Percentiles rank a stretch among this genome's conserved stretches.
These are phyloP conservation scores for Blastobotrys terrestris DNA, from an alignment of 805 yeast genomes.

Conservation along the genomic window DNA sequence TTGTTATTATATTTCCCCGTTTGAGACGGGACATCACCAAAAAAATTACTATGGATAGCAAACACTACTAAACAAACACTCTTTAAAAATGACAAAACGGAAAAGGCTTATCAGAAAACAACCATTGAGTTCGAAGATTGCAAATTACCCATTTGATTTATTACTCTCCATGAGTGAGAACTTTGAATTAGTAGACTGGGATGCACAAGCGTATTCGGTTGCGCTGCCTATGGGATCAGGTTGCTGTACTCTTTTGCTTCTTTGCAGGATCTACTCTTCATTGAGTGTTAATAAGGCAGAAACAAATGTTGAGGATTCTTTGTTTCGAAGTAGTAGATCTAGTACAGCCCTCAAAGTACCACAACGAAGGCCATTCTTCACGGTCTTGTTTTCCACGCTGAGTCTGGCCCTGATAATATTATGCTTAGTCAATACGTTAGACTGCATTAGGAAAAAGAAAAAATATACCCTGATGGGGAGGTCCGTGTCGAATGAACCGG, in stretches of 20 bases:
- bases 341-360: constrained; percentile 1
- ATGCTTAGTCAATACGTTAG: constrained; percentile 14
- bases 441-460: constrained; percentile 11
- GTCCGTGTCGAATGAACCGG: constrained; percentile 17
- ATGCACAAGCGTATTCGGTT: constrained; percentile 16
- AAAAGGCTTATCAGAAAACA: constrained; percentile 8
- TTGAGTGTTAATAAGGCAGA: constrained; percentile 4
- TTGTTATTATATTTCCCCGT: background rate
- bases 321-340: constrained; percentile 7
- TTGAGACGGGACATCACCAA: background rate
- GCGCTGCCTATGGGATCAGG: constrained; percentile 20
- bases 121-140: constrained; percentile 7
- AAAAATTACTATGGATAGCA: no score
- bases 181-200: constrained; percentile 28
- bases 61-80: background rate
- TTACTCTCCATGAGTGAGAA: constrained; percentile 23
- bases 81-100: background rate
- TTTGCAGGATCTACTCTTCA: constrained; percentile 11
- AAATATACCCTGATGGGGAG: constrained; percentile 22
- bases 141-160: constrained; percentile 23
- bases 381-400: constrained; percentile 7
- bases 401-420: constrained; percentile 9
- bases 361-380: constrained; percentile 7
- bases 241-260: constrained; percentile 17
- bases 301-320: constrained; percentile 8